phyloP scores from a whole-genome alignment of 352 stramenopile species.

The Globisporangium viniferum region DNA sequence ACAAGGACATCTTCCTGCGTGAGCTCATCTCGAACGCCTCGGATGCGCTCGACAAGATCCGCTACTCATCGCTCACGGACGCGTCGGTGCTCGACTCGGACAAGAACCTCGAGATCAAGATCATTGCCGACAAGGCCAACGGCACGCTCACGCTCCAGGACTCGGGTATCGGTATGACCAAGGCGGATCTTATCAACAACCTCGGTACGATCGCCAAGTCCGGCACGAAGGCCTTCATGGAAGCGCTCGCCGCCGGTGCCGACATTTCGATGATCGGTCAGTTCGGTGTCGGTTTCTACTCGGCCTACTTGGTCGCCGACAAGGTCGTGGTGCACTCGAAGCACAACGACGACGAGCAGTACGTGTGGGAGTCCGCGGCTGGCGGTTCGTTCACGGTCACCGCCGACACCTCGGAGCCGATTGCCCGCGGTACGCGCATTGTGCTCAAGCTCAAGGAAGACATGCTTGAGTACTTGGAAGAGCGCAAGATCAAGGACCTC shows the following conservation, averaged over 20 bases:
- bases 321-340: slow-evolving; percentile 98
- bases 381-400: slow-evolving; percentile 97
- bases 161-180: slow-evolving; percentile 99
- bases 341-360: slow-evolving; percentile 98
- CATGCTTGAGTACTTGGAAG: slow-evolving; percentile 99
- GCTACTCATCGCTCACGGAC: slow-evolving; percentile 97
- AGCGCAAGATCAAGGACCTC: slow-evolving; percentile 98
- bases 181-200: slow-evolving; percentile 99
- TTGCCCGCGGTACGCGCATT: slow-evolving; percentile 94
- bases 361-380: slow-evolving; percentile 97
- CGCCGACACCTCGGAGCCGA: slow-evolving; percentile 82
- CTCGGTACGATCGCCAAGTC: slow-evolving; percentile 99
- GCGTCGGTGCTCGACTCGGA: slow-evolving; percentile 94
- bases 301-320: slow-evolving; percentile 98
- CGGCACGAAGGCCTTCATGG: slow-evolving; percentile 99
- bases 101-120: slow-evolving; percentile 98
- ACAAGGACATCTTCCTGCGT: slow-evolving; percentile 99
- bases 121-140: slow-evolving; percentile 99
- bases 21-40: slow-evolving; percentile 96
- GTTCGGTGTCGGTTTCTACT: slow-evolving; percentile 99
- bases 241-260: slow-evolving; percentile 95
- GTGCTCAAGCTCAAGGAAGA: slow-evolving; percentile 99
- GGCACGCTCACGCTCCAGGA: slow-evolving; percentile 99
- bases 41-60: slow-evolving; percentile 98
- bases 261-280: slow-evolving; percentile 99